Conservation (phyloP, 768 basidiomycete genomes). For the Pulveroboletus ravenelii region DNA sequence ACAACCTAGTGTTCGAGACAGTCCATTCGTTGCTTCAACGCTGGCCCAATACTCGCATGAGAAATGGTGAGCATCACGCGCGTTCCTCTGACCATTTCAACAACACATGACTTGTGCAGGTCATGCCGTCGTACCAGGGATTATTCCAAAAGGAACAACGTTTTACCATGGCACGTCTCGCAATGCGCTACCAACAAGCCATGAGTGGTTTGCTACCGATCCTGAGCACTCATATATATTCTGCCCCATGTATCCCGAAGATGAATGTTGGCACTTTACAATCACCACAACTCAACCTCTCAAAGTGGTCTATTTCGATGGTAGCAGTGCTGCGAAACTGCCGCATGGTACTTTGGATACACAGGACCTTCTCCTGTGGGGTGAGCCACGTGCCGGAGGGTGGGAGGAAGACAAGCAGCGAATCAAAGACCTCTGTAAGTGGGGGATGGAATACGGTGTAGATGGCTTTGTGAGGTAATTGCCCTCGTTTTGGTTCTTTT, state of each 20-base stretch:
- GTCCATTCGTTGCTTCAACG: constrained; percentile 31
- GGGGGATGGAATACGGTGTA: constrained; percentile 29
- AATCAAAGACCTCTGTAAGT: constrained; percentile 29
- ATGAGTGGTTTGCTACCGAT: constrained; percentile 31
- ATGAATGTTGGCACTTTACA: constrained; percentile 30
- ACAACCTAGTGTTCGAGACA: constrained; percentile 23
- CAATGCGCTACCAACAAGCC: constrained; percentile 17
- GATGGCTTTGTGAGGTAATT: constrained; percentile 34
- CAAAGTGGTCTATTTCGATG: constrained; percentile 30
- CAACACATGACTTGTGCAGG: constrained; percentile 3
- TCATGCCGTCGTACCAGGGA: constrained; percentile 25
- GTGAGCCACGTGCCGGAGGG: constrained; percentile 16
- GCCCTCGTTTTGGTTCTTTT: constrained; percentile 18
- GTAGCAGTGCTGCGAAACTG: constrained; percentile 6
- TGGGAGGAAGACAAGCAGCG: constrained; percentile 20
- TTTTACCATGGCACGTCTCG: constrained; percentile 29
- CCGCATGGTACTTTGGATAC: constrained; percentile 27
- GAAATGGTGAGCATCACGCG: constrained; percentile 28
- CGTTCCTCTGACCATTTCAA: neutral
- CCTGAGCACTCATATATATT: constrained; percentile 37
- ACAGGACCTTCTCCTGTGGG: constrained; percentile 35
- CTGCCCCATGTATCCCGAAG: constrained; percentile 19
- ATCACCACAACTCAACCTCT: constrained; percentile 25
- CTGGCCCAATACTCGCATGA: constrained; percentile 41
- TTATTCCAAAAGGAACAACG: constrained; percentile 30